Evolutionary conservation across 345 rosid genomes (phyloP).

Genomic region (Populus euphratica): DNA sequence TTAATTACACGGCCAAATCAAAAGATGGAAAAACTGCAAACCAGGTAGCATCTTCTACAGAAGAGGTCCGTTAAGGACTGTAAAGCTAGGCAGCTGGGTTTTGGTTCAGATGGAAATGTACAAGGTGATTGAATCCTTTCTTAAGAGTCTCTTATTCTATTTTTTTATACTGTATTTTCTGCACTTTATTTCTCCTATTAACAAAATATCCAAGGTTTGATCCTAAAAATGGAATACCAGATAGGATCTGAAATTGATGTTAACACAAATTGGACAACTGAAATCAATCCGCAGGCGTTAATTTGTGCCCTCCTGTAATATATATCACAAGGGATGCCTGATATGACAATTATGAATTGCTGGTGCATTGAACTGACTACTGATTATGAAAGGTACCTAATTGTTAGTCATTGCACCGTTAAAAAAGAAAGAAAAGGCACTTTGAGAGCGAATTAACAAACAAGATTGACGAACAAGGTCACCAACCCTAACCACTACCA

Average conservation of each 20-base stretch:
- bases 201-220: neutral
- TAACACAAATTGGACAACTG: neutral
- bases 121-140: neutral
- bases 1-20: neutral
- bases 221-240: neutral
- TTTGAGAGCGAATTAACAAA: neutral
- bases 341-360: neutral
- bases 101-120: neutral
- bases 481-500: no score
- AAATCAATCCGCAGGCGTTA: neutral
- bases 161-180: no score
- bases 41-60: no score
- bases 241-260: neutral
- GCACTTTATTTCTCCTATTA: no score
- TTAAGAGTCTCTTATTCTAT: neutral
- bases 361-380: neutral
- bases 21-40: neutral
- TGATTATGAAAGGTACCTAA: neutral
- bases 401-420: neutral
- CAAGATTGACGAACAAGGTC: no score
- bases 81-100: neutral
- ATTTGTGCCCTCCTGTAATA: neutral
- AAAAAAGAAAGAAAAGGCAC: neutral
- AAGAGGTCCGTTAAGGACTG: neutral
- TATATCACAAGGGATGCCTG: slow-evolving; percentile 1